A percentile compares a stretch with the other conserved stretches of the same genome.
These are phyloP conservation scores for Tilletia setariae DNA, from an alignment of 1,284 basidiomycete genomes.

Conservation along the genomic window DNA sequence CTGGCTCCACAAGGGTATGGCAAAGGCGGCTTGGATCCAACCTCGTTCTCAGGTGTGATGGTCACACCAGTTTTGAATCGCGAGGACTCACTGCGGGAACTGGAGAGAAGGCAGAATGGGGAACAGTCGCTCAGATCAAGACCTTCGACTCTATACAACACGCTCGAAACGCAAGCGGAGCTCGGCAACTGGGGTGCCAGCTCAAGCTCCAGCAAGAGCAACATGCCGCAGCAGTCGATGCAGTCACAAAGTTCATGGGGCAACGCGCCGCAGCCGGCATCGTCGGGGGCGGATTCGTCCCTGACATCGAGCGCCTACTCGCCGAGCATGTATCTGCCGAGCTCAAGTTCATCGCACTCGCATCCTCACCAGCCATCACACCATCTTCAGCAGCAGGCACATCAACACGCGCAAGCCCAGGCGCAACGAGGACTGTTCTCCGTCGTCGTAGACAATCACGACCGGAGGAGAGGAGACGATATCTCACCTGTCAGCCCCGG, in stretches of 20 bases:
- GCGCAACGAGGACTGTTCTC: conserved; percentile 17
- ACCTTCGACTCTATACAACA: conserved; percentile 9
- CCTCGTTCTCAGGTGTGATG: conserved; percentile 25
- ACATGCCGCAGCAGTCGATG: not conserved
- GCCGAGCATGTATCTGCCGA: conserved; percentile 6
- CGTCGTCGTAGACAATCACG: conserved; percentile 23
- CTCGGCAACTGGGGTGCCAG: not conserved
- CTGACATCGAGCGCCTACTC: not conserved
- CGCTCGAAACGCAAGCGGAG: conserved; percentile 7
- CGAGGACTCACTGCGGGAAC: conserved; percentile 46
- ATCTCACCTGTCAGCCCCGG: not conserved
- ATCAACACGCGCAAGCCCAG: conserved; percentile 1
- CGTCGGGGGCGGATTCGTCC: not conserved
- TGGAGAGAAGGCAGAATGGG: conserved; percentile 62
- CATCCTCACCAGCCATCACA: conserved; percentile 24
- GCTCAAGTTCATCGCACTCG: not conserved
- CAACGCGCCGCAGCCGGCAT: not conserved
- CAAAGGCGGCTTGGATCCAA: conserved; percentile 51
- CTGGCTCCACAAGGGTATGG: conserved; percentile 79
- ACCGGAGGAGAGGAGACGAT: conserved; percentile 17
- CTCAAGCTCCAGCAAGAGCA: not conserved
- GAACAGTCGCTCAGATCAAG: conserved; percentile 1
- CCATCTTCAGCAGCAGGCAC: conserved; percentile 2
- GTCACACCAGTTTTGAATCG: conserved; percentile 47
- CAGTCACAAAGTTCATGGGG: not conserved